Evolutionary conservation across 2,329 filamentous ascomycete species (phyloP).

Genomic region (Ophiocordyceps unilateralis): DNA sequence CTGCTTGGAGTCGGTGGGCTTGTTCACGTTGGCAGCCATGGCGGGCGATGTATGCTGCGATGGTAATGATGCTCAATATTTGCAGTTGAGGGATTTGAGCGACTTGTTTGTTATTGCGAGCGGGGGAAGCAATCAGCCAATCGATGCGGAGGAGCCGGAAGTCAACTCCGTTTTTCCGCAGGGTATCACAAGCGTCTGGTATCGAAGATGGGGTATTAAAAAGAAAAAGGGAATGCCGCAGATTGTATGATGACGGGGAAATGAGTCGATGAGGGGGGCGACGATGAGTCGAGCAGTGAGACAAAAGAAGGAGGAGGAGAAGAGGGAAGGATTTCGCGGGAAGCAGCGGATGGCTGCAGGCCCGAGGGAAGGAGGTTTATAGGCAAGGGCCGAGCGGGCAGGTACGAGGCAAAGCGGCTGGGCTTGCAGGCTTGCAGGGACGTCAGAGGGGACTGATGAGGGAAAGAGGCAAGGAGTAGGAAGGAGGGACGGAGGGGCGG

Average conservation of each 20-base stretch:
- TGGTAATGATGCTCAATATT: conserved; percentile 1
- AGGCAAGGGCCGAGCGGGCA: not conserved
- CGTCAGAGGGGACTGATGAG: not conserved
- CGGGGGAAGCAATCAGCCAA: not conserved
- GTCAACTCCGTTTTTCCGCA: not conserved
- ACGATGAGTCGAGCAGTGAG: not conserved
- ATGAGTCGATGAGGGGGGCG: not conserved
- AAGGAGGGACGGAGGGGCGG: not conserved
- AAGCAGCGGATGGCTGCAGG: conserved; percentile 1
- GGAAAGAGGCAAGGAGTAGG: not conserved
- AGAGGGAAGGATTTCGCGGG: conserved; percentile 3
- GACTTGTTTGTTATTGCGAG: not conserved
- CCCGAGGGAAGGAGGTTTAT: not conserved
- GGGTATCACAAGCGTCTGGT: not conserved
- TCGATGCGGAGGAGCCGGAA: not conserved
- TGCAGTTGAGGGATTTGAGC: not conserved
- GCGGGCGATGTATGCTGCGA: conserved; percentile 5
- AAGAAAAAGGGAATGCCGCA: not conserved
- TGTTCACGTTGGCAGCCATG: conserved; percentile 43
- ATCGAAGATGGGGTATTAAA: not conserved
- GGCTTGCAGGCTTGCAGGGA: not conserved
- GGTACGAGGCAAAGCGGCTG: not conserved
- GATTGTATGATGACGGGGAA: not conserved
- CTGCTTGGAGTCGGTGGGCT: conserved; percentile 51
- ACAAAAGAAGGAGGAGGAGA: not conserved